Evolutionary conservation across 2,329 filamentous ascomycete genomes (phyloP), one percentile per base, ranked within the genome.

Genomic region (Fusarium pseudograminearum): DNA sequence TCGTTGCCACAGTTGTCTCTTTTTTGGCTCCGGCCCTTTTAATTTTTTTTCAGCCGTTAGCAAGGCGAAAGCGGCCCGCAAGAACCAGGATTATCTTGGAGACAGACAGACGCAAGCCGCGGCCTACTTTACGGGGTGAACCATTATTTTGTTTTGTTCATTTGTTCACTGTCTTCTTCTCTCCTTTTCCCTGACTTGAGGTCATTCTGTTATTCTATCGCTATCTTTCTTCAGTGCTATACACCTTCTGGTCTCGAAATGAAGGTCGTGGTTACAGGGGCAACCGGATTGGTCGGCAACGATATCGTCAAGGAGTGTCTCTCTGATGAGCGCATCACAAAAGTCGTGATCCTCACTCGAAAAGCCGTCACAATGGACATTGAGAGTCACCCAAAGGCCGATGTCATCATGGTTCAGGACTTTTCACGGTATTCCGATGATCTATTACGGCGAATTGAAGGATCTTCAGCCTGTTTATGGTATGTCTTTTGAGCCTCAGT

Each of bases 401-500:
- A 84, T 18, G 81, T 84, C 16, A 75, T 86, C 40, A 77, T 86
- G 69, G 80, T 86, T 67, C 78, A 84, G 16, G 85, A 90, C 74
- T 90, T 89, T 76, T 79, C 81, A 9, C 71, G 77, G 2, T 89
- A 86, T 69, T 81, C 86, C 2, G 76, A 76, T 10, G 77, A 76
- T 6, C 52, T 80, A 30, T 57, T 80, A 58, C 63, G 64, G 42
- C 70, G 72, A 26, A 80, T 80, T 1, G 76, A 82, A 15, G 89
- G 87, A 18, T 88, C 88, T 1, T 83, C 88, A 45, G 89, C 85
- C 1, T 90, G 87, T 72, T 83, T 92, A 28, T 92, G 90, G 90
- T 90, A 85, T 40, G 83, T 52, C 2, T 41, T 20, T 16, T 26
- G 16, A 36, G 34, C 15, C 26, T 51, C 22, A n/a, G 10, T 41